Evolutionary conservation across 345 rosid species (phyloP).

Genomic region (Linum lewisii): DNA sequence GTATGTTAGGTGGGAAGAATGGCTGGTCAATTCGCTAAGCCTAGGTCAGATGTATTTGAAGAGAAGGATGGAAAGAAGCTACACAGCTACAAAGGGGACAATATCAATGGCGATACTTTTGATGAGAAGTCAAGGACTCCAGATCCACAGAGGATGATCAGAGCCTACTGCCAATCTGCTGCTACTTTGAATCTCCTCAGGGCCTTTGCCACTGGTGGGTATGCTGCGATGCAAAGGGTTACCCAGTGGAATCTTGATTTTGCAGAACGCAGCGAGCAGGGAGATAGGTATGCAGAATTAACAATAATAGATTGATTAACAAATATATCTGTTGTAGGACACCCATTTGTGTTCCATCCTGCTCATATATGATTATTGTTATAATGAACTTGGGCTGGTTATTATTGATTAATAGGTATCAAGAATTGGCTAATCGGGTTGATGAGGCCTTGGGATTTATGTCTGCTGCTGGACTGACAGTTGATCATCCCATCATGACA

Average conservation of each 20-base stretch:
- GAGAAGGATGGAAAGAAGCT: slow-evolving; percentile 2
- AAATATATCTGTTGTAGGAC: too few relatives aligned
- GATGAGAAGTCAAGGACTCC: slow-evolving; percentile 9
- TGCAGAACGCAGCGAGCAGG: slow-evolving; percentile 6
- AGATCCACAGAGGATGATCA: slow-evolving; percentile 6
- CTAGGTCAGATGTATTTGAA: slow-evolving; percentile 1
- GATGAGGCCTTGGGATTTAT: slow-evolving; percentile 5
- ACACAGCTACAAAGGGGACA: slow-evolving; percentile 6
- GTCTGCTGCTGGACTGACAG: slow-evolving; percentile 8
- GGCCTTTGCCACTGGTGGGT: slow-evolving; percentile 8
- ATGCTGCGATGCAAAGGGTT: slow-evolving; percentile 7
- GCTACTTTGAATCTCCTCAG: slow-evolving; percentile 4
- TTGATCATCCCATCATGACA: slow-evolving; percentile 3
- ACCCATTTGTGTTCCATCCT: not conserved
- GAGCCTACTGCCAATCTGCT: slow-evolving; percentile 7
- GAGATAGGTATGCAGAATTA: not conserved
- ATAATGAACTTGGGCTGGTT: not conserved
- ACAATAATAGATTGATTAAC: not conserved
- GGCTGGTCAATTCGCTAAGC: slow-evolving; percentile 9
- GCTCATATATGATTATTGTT: not conserved
- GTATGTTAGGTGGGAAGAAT: slow-evolving; percentile 7
- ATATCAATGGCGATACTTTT: slow-evolving; percentile 5
- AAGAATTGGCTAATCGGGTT: slow-evolving; percentile 4
- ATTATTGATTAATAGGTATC: not conserved
- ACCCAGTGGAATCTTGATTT: slow-evolving; percentile 7